Evolutionary conservation across 2,329 filamentous ascomycete genomes (phyloP).

Genomic region (Fusarium sambucinum): DNA sequence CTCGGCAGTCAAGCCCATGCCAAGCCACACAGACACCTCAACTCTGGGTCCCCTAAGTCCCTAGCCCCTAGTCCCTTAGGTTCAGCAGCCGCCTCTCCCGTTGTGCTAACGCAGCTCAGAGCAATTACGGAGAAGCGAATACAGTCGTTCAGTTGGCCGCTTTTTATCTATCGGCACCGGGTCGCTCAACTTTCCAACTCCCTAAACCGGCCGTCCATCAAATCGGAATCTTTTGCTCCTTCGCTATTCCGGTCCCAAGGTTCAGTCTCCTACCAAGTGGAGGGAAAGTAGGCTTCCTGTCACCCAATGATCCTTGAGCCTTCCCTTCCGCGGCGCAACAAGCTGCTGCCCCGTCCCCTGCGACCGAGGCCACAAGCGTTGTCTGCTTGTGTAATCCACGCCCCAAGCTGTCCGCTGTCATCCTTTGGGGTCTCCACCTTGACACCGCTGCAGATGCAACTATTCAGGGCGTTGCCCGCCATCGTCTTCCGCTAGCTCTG

Average conservation of each 20-base stretch:
- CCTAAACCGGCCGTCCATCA: conserved; percentile 13
- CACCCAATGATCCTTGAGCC: conserved; percentile 16
- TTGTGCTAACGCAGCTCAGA: conserved; percentile 10
- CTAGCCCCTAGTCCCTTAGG: background rate
- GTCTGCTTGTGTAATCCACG: conserved; percentile 26
- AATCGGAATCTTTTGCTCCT: conserved; percentile 13
- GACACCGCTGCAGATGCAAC: conserved; percentile 19
- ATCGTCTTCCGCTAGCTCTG: conserved; percentile 18
- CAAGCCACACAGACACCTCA: conserved; percentile 11
- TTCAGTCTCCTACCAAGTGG: conserved; percentile 22
- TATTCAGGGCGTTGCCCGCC: conserved; percentile 29
- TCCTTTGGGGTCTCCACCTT: conserved; percentile 20
- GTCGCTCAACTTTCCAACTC: background rate
- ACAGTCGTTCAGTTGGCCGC: conserved; percentile 3
- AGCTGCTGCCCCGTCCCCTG: conserved; percentile 35
- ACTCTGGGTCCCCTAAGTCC: background rate
- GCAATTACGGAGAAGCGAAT: background rate
- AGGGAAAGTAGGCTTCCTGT: conserved; percentile 17
- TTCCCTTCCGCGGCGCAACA: conserved; percentile 30
- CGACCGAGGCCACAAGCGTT: conserved; percentile 17
- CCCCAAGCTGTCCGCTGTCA: conserved; percentile 33
- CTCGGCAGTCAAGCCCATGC: conserved; percentile 19
- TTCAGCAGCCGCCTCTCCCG: conserved; percentile 29
- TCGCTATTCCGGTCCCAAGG: conserved; percentile 28
- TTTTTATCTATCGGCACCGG: background rate